phyloP scores from a whole-genome alignment of 176 grass and related monocot genomes.

The Areca catechu region DNA sequence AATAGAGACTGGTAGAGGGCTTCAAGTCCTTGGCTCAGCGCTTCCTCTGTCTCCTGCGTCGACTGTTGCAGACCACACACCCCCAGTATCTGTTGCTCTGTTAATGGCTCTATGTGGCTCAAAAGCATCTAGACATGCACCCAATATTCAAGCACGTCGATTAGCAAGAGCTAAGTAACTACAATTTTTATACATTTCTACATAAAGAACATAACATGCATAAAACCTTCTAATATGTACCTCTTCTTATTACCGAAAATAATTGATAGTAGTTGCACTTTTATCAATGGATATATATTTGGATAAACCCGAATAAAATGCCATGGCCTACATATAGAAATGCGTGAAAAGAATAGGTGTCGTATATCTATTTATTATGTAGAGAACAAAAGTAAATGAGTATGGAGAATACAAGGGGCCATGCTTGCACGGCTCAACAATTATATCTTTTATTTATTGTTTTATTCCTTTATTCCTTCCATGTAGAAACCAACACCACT shows the following conservation, averaged over 20 bases:
- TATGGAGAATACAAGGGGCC: not conserved
- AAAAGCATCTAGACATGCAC: slow-evolving; percentile 57
- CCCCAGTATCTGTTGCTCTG: slow-evolving; percentile 74
- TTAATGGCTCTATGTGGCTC: slow-evolving; percentile 60
- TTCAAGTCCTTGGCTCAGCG: slow-evolving; percentile 75
- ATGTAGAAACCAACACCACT: slow-evolving; percentile 18
- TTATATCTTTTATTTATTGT: slow-evolving; percentile 4
- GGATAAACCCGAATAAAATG: not conserved
- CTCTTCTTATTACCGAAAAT: too few relatives aligned
- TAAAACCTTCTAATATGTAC: too few relatives aligned
- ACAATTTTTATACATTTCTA: too few relatives aligned
- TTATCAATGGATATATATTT: too few relatives aligned
- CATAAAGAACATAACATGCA: too few relatives aligned
- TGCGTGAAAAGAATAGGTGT: too few relatives aligned
- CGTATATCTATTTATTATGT: too few relatives aligned
- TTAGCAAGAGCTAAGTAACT: not conserved
- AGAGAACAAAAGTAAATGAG: not conserved
- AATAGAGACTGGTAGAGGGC: slow-evolving; percentile 75
- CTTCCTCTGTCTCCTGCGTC: slow-evolving; percentile 79
- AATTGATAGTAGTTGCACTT: too few relatives aligned
- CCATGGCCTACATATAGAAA: not conserved
- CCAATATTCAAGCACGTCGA: not conserved
- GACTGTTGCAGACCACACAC: slow-evolving; percentile 79
- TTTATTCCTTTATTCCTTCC: slow-evolving; percentile 5
- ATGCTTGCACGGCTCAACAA: slow-evolving; percentile 26